Evolutionary conservation across 129 eudicot genomes (phyloP), one percentile per base, ranked within the genome.

Genomic region (Lactuca sativa): DNA sequence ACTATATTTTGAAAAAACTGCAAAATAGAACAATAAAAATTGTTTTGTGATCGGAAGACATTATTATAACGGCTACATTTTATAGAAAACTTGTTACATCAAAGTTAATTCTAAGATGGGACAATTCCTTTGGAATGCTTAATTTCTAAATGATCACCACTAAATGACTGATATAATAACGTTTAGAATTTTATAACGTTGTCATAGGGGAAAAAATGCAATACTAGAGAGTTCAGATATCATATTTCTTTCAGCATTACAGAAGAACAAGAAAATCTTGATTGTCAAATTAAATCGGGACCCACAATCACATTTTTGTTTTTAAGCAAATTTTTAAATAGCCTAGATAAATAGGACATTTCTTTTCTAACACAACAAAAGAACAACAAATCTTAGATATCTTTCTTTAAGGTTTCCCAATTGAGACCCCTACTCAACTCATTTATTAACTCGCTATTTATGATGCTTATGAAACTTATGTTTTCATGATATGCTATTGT

Each of bases 381-480:
- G 41, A 21, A 33, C 21, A 38, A 40, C 51, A 78, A 32, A 58
- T 59, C 37, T 67, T 71, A 25, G 70, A 64, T 33, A 48, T 77
- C 74, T 77, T 70, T 66, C 82, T 88, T 88, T 67, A 85, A 81
- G 83, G 18, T 73, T 78, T 65, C 76, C 85, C 67, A 54, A 61
- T 80, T 10, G 59, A 72, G 62, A 57, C 34, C 44, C 67, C 40
- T 59, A 71, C 72, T 54, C 77, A 79, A 78, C 88, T 71, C 69
- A 72, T 40, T 76, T 85, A 82, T 77, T 57, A 82, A 80, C 86
- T 64, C 48, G 57, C 63, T 64, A 77, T 73, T 48, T 61, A 73
- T 72, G 71, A 62, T 51, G 64, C 68, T 81, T 56, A 53, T 7
- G 79, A 21, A 66, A 67, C 63, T 57, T 33, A 21, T n/a, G 59